Evolutionary conservation across 1,284 basidiomycete genomes (phyloP).

Genomic region (Amylostereum areolatum): DNA sequence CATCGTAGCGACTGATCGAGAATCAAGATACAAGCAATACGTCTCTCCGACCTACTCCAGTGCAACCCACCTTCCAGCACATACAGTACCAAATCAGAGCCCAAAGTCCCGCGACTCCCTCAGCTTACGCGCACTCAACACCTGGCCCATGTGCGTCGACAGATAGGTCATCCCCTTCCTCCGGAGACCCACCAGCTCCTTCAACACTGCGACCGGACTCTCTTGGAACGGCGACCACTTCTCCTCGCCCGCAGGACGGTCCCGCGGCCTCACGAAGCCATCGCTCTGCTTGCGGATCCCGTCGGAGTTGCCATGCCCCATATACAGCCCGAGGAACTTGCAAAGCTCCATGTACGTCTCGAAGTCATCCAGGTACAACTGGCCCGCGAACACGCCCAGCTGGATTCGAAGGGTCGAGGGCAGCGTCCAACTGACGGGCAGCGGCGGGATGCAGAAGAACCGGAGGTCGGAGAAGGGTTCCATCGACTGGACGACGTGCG

Average conservation of each 20-base stretch:
- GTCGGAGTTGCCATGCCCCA: conserved; percentile 14
- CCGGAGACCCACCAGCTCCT: conserved; percentile 27
- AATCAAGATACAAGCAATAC: no score
- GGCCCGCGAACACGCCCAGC: conserved; percentile 38
- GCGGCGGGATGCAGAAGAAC: conserved; percentile 27
- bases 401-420: conserved; percentile 22
- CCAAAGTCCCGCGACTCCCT: not conserved
- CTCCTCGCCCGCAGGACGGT: conserved; percentile 13
- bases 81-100: no score
- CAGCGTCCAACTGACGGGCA: conserved; percentile 16
- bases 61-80: no score
- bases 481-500: conserved; percentile 30
- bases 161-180: conserved; percentile 34
- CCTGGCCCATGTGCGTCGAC: conserved; percentile 36
- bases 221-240: conserved; percentile 19
- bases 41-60: no score
- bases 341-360: conserved; percentile 27
- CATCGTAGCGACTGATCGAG: no score
- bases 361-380: conserved; percentile 31
- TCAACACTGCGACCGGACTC: conserved; percentile 28
- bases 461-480: conserved; percentile 32
- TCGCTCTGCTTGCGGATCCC: conserved; percentile 20
- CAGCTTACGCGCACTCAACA: conserved; percentile 29
- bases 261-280: conserved; percentile 27
- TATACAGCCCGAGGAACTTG: conserved; percentile 29